phyloP scores from a whole-genome alignment of 345 rosid species.

The Eucalyptus victrix region DNA sequence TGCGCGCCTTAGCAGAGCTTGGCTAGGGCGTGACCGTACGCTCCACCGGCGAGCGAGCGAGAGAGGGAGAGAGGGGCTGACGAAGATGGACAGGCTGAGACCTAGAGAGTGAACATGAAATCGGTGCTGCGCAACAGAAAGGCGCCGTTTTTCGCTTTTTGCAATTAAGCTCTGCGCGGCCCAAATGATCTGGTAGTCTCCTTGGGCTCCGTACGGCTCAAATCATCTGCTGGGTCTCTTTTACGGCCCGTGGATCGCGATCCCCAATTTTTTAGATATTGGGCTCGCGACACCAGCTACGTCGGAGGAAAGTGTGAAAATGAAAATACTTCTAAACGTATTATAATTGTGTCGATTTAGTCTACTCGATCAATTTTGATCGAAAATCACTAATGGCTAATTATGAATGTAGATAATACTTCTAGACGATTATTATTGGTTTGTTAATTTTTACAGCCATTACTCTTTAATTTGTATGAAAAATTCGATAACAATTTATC shows the following conservation, averaged over 20 bases:
- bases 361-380: fast-evolving
- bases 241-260: not conserved
- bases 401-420: not conserved
- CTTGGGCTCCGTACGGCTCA: not conserved
- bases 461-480: not conserved
- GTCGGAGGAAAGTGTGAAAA: too few species aligned
- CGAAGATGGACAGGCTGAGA: not conserved
- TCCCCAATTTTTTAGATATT: not conserved
- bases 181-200: not conserved
- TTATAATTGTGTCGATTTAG: too few species aligned
- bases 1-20: not conserved
- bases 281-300: not conserved
- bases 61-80: not conserved
- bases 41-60: not conserved
- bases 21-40: not conserved
- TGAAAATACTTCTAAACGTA: too few species aligned
- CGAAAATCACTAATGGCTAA: fast-evolving
- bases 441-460: not conserved
- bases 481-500: not conserved
- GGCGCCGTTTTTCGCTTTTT: not conserved
- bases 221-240: too few species aligned
- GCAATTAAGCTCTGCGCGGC: not conserved
- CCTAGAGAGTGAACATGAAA: not conserved
- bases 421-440: not conserved
- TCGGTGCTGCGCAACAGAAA: not conserved